Percentiles rank a stretch among this genome's conserved stretches.
Conservation (phyloP, 108 stramenopile species). For the Pseudonitzschia pungens region DNA sequence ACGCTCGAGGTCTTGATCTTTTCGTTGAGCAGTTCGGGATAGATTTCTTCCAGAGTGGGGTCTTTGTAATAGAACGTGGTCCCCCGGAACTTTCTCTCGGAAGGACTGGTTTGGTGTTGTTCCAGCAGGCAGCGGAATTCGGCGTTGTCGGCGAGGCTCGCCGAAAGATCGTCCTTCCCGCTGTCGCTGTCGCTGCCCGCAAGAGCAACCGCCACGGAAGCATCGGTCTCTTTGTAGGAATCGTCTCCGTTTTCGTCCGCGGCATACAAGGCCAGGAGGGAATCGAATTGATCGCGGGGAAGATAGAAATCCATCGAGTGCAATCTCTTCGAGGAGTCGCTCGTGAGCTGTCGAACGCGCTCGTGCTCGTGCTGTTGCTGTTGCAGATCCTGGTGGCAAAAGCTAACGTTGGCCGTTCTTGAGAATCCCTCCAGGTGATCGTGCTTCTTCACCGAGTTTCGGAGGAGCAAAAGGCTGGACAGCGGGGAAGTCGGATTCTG, state of each 20-base stretch:
- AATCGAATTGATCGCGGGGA: conserved; percentile 30
- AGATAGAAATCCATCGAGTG: conserved; percentile 50
- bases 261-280: conserved; percentile 32
- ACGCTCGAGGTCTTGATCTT: conserved; percentile 20
- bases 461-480: not conserved
- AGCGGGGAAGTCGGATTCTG: not conserved
- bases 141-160: not conserved
- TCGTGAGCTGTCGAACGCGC: no score
- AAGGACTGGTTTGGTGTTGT: conserved; percentile 16
- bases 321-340: conserved; percentile 8
- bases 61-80: conserved; percentile 25
- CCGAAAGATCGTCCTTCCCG: not conserved
- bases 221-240: conserved; percentile 20
- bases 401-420: conserved; percentile 48
- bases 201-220: not conserved
- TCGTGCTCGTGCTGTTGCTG: no score
- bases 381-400: conserved; percentile 26
- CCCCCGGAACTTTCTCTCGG: conserved; percentile 26
- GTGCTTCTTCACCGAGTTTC: conserved; percentile 11
- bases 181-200: not conserved
- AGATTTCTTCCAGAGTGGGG: conserved; percentile 35
- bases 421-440: conserved; percentile 30
- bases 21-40: conserved; percentile 21
- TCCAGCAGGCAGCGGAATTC: conserved; percentile 26
- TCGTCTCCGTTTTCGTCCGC: conserved; percentile 51